Evolutionary conservation across 31 red algal genomes (phyloP).

Genomic region (Asparagopsis taxiformis): DNA sequence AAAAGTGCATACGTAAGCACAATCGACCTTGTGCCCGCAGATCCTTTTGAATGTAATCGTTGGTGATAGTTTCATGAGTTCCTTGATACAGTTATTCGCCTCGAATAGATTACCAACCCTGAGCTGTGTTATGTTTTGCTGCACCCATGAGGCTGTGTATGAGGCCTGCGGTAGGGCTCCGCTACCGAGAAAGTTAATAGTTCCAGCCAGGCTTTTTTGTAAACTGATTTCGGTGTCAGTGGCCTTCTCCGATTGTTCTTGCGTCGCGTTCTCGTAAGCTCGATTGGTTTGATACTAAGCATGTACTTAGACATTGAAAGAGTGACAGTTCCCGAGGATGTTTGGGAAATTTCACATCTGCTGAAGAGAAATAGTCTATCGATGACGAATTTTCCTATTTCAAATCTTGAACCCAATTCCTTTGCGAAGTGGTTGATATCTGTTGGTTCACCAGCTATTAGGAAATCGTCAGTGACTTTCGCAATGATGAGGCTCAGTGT

Average conservation of each 20-base stretch:
- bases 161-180: not conserved
- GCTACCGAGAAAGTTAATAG: not conserved
- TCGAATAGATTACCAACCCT: not conserved
- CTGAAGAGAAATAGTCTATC: not conserved
- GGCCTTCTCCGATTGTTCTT: not conserved
- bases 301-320: not conserved
- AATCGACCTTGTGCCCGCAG: not conserved
- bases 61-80: not conserved
- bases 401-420: not conserved
- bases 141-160: not conserved
- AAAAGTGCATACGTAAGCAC: not conserved
- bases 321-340: not conserved
- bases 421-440: not conserved
- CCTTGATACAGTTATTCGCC: not conserved
- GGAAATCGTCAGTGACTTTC: not conserved
- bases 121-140: constrained; percentile 9
- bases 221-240: not conserved
- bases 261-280: not conserved
- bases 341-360: not conserved
- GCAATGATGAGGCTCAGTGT: no score
- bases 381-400: not conserved
- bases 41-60: not conserved
- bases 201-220: not conserved
- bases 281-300: not conserved
- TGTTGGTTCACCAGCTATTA: not conserved